Percentiles rank a stretch among this genome's conserved stretches.
These are phyloP conservation scores for Tylopilus sp. DNA, from an alignment of 1,284 basidiomycete genomes.

Conservation along the genomic window DNA sequence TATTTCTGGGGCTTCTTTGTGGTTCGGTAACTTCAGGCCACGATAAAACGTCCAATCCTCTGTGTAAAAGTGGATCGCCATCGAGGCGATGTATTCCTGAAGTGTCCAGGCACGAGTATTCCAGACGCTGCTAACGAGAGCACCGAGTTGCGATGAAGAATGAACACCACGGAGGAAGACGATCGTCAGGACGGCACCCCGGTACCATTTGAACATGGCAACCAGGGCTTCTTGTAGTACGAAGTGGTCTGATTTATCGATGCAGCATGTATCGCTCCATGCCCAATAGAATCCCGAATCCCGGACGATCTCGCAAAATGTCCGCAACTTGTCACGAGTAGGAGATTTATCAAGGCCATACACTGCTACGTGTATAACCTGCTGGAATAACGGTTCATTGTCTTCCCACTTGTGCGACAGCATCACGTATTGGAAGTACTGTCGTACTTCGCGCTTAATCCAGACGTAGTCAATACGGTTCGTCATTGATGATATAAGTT, in stretches of 20 bases:
- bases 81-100: slow-evolving; percentile 13
- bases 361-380: not conserved
- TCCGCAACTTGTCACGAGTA: slow-evolving; percentile 8
- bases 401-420: slow-evolving; percentile 2
- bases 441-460: not conserved
- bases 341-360: not conserved
- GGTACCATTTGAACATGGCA: slow-evolving; percentile 14
- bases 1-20: not conserved
- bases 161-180: slow-evolving; percentile 4
- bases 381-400: not conserved
- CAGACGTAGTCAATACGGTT: not conserved
- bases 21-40: not conserved
- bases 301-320: slow-evolving; percentile 3
- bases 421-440: not conserved
- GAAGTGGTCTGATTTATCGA: slow-evolving; percentile 6
- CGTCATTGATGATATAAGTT: not conserved
- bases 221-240: slow-evolving; percentile 12
- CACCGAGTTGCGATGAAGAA: not conserved
- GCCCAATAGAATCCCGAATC: slow-evolving; percentile 2
- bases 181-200: not conserved
- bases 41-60: too few relatives aligned
- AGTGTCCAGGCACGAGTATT: slow-evolving; percentile 15
- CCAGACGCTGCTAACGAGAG: slow-evolving; percentile 1
- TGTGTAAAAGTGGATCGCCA: too few relatives aligned
- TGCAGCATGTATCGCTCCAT: slow-evolving; percentile 12